Evolutionary conservation across 2,329 filamentous ascomycete genomes (phyloP).

Genomic region (Phialemoniopsis sp.): DNA sequence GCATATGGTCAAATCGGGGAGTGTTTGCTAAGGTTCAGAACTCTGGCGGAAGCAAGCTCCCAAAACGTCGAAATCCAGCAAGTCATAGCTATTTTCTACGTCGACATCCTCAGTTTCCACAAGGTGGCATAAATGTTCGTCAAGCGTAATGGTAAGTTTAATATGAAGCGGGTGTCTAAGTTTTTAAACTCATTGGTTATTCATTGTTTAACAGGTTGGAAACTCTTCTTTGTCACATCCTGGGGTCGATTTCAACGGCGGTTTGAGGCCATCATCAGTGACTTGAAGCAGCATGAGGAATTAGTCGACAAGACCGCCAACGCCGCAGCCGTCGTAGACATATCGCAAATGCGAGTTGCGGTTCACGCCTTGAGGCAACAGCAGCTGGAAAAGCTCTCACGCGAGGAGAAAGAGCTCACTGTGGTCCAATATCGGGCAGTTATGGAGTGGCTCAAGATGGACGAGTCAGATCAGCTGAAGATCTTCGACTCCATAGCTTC

Average conservation of each 20-base stretch:
- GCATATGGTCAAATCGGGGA: slow-evolving; percentile 33
- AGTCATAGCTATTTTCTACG: slow-evolving; percentile 36
- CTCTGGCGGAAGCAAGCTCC: slow-evolving; percentile 22
- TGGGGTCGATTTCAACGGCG: slow-evolving; percentile 31
- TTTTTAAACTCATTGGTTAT: too few species aligned
- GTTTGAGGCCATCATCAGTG: slow-evolving; percentile 25
- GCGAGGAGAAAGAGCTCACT: slow-evolving; percentile 15
- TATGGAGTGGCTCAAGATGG: slow-evolving; percentile 19
- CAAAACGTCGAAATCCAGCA: slow-evolving; percentile 29
- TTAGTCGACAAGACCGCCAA: slow-evolving; percentile 26
- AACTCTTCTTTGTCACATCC: slow-evolving; percentile 25
- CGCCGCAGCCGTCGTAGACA: slow-evolving; percentile 20
- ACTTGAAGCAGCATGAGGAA: slow-evolving; percentile 21
- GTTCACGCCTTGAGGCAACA: slow-evolving; percentile 18
- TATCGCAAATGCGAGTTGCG: slow-evolving; percentile 13
- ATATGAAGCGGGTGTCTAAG: too few species aligned
- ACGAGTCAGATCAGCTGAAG: slow-evolving; percentile 22
- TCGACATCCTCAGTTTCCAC: slow-evolving; percentile 45
- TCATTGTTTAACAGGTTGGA: slow-evolving; percentile 22
- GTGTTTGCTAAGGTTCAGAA: slow-evolving; percentile 29
- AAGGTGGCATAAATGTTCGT: slow-evolving; percentile 40
- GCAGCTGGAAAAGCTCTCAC: slow-evolving; percentile 9
- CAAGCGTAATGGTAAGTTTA: too few species aligned
- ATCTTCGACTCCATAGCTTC: slow-evolving; percentile 20
- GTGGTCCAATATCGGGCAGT: slow-evolving; percentile 17